These are phyloP conservation scores for Cinnamomum micranthum DNA, from an alignment of 164 flowering plant species.

Conservation along the genomic window DNA sequence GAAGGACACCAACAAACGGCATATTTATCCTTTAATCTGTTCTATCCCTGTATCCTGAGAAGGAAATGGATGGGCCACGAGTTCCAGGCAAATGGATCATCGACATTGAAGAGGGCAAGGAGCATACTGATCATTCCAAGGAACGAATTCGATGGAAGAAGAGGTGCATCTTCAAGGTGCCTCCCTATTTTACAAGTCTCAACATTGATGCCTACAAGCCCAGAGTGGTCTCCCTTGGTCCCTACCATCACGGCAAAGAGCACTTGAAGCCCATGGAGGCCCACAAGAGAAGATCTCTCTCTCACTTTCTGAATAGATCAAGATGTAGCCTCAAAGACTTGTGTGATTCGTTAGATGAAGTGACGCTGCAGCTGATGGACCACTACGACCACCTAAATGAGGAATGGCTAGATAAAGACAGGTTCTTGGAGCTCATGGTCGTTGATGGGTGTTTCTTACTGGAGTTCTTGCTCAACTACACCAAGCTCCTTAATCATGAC, in stretches of 20 bases:
- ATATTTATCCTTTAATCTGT: too few species aligned
- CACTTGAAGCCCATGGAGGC: slow-evolving; percentile 26
- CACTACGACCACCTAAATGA: slow-evolving; percentile 30
- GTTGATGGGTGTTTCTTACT: slow-evolving; percentile 52
- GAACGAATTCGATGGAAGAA: background rate
- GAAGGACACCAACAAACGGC: too few species aligned
- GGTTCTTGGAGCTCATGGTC: slow-evolving; percentile 38
- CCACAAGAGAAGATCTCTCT: slow-evolving; percentile 45
- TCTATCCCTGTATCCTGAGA: too few species aligned
- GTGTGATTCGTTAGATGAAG: slow-evolving; percentile 19
- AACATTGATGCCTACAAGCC: slow-evolving; percentile 21
- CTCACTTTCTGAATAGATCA: slow-evolving; percentile 37
- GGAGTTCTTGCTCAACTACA: slow-evolving; percentile 27
- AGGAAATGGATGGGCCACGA: too few species aligned
- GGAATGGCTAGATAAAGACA: slow-evolving; percentile 19
- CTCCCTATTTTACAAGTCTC: background rate
- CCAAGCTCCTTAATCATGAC: slow-evolving; percentile 9
- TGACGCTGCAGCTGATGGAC: slow-evolving; percentile 11
- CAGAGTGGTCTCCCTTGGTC: slow-evolving; percentile 39
- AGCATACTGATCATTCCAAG: background rate
- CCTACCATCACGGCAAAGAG: slow-evolving; percentile 18
- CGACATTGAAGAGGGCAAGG: too few species aligned
- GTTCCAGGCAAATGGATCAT: background rate
- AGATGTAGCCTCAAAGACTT: slow-evolving; percentile 16
- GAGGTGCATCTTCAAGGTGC: slow-evolving; percentile 12